Evolutionary conservation across 169 alveolate species (phyloP), one percentile per base, ranked within the genome.

Genomic region (Cryptosporidium viatorum): DNA sequence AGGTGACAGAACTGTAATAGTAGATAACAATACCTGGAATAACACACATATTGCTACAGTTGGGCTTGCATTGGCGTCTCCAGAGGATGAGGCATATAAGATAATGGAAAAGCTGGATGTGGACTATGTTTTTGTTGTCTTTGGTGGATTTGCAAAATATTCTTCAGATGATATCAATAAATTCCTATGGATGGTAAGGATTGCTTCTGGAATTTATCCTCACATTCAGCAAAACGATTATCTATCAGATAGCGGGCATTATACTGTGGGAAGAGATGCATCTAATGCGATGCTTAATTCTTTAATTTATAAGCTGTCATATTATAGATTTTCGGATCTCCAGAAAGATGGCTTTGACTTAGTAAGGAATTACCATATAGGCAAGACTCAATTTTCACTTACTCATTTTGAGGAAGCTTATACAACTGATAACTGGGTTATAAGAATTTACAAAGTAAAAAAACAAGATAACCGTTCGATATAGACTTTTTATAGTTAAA

Each of bases 1-100:
- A 97, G 97, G 97, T 35, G 96, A 97, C 87, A 94, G 99, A 70
- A 97, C 99, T 18, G 99, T 98, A 21, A 71, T 98, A 50, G 99
- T 97, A 37, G 99, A 98, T 94, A 98, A 98, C 92, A 98, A 98
- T 92, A 98, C 99, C 4, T 98, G 99, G 99, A 97, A 98, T 93
- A 95, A 96, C 86, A 94, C 98, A 29, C 99, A 98, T 87, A 98
- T 98, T 59, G 99, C 99, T 9, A 97, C 99, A 4, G 98, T 98
- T 41, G 99, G 98, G 33, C 94, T 96, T 86, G 97, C 95, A 60
- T 93, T 97, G 84, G 98, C 98, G 4, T 96, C 98, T 31, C 95
- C 96, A 37, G 99, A 98, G 93, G 97, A 95, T 86, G 97, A 95
- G 48, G 99, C 99, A 16, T 97, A 94, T 91, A 93, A 95, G 71